Evolutionary conservation across 495 filamentous ascomycete species (phyloP).

Genomic region (Amorphotheca resinae): DNA sequence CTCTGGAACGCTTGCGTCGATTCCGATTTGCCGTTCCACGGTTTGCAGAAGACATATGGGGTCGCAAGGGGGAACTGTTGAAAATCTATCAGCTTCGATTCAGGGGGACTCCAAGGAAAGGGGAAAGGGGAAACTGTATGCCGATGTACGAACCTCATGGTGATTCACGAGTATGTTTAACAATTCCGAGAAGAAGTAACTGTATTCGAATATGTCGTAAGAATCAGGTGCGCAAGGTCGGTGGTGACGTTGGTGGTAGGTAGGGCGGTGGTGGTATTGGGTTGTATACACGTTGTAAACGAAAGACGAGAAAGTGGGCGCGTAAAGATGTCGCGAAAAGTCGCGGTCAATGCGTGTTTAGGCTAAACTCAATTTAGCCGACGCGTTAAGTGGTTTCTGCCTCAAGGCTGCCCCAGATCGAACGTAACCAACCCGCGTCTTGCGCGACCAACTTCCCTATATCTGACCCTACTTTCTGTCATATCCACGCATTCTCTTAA

Average conservation of each 20-base stretch:
- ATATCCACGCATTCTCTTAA: slow-evolving; percentile 1
- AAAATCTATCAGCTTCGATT: background rate
- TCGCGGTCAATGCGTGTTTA: background rate
- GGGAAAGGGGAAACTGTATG: background rate
- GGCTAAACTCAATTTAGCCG: background rate
- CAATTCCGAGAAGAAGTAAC: background rate
- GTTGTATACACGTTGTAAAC: background rate
- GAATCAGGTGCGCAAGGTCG: background rate
- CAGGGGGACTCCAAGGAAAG: slow-evolving; percentile 1
- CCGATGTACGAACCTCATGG: slow-evolving; percentile 16
- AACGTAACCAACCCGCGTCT: background rate
- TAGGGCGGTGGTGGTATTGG: no score
- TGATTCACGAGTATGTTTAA: background rate
- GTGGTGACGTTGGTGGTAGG: background rate
- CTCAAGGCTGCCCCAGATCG: background rate
- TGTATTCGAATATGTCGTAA: background rate
- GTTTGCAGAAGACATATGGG: slow-evolving; percentile 78
- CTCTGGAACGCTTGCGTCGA: slow-evolving; percentile 72
- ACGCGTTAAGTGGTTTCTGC: slow-evolving; percentile 6
- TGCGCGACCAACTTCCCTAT: background rate
- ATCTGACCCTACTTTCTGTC: background rate
- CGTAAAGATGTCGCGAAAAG: background rate
- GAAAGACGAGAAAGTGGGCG: background rate
- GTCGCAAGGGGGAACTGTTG: slow-evolving; percentile 65
- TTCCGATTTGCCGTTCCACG: slow-evolving; percentile 47